These are phyloP conservation scores for Choiromyces venosus DNA, from an alignment of 495 filamentous ascomycete genomes.

Conservation along the genomic window DNA sequence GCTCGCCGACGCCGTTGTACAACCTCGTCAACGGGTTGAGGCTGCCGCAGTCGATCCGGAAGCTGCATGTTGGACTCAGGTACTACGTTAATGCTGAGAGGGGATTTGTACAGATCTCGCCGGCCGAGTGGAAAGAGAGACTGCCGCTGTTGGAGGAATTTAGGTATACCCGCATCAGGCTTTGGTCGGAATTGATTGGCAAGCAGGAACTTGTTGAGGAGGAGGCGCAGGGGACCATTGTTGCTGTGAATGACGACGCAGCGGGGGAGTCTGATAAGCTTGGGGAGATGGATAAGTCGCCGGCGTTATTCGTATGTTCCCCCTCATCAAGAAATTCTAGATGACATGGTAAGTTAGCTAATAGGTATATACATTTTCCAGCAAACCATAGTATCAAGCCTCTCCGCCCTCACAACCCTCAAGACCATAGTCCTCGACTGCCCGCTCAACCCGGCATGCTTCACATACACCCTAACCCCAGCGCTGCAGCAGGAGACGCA, in stretches of 20 bases:
- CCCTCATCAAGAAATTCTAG: not conserved
- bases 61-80: slow-evolving; percentile 4
- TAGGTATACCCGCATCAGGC: slow-evolving; percentile 10
- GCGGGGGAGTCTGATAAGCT: not conserved
- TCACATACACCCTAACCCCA: slow-evolving; percentile 4
- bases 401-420: slow-evolving; percentile 9
- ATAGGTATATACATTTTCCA: not conserved
- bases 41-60: not conserved
- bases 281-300: not conserved
- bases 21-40: not conserved
- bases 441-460: slow-evolving; percentile 13
- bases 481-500: not conserved
- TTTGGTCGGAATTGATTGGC: not conserved
- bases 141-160: slow-evolving; percentile 6
- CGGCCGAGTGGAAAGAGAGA: not conserved
- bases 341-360: not conserved
- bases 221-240: not conserved
- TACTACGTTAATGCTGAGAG: not conserved
- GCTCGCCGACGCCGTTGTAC: not conserved
- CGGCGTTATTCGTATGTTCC: not conserved
- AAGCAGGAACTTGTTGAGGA: not conserved
- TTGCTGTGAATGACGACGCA: not conserved
- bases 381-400: slow-evolving; percentile 4
- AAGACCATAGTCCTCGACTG: slow-evolving; percentile 14
- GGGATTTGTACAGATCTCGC: not conserved